Evolutionary conservation across 257 asterid species (phyloP).

Genomic region (Lavandula angustifolia): DNA sequence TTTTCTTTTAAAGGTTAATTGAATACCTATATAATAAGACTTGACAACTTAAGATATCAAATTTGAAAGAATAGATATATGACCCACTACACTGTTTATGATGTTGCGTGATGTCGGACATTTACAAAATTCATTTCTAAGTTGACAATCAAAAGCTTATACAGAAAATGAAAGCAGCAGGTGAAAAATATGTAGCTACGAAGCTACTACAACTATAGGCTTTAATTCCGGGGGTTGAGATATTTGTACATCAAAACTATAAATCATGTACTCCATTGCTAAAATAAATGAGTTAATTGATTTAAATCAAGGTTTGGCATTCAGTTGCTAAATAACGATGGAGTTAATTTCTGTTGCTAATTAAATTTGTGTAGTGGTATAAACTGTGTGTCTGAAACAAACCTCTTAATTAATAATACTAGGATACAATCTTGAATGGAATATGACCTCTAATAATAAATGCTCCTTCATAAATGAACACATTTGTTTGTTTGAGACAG

Average conservation of each 20-base stretch:
- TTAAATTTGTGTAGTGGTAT: no score
- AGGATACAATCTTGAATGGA: no score
- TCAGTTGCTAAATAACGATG: no score
- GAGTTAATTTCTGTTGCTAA: no score
- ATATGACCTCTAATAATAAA: no score
- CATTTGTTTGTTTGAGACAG: background rate
- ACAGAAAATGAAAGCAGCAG: background rate
- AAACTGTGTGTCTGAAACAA: no score
- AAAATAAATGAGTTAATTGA: no score
- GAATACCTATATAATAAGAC: background rate
- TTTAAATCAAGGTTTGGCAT: no score
- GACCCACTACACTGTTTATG: slow-evolving; percentile 16
- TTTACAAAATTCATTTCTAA: background rate
- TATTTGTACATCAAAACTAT: background rate
- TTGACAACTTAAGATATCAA: slow-evolving; percentile 7
- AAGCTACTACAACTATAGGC: background rate
- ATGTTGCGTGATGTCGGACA: background rate
- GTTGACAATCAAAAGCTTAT: background rate
- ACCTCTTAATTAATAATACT: no score
- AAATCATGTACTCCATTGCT: background rate
- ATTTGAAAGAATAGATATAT: background rate
- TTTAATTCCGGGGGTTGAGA: background rate
- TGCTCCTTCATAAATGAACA: slow-evolving; percentile 5
- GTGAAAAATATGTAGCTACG: background rate
- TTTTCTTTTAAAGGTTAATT: no score